These are phyloP conservation scores for Incumbomyces delicatus DNA, from an alignment of 2,329 filamentous ascomycete genomes.

Conservation along the genomic window DNA sequence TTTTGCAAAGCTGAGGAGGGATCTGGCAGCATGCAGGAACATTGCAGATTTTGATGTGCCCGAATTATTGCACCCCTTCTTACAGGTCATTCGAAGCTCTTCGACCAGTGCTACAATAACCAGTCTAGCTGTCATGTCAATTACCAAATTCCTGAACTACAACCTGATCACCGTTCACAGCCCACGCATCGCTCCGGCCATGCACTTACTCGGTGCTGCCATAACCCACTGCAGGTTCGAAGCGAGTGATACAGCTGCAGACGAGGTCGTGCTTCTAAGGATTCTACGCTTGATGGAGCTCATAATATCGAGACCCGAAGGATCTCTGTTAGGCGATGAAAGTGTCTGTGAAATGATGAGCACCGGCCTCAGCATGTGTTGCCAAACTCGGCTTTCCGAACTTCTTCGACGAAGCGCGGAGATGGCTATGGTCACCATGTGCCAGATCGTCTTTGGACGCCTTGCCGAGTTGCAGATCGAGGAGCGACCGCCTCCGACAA, in stretches of 20 bases:
- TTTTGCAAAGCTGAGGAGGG: constrained; percentile 79
- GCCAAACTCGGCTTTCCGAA: constrained; percentile 82
- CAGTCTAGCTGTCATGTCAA: constrained; percentile 81
- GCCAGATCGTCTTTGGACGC: constrained; percentile 92
- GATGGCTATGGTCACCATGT: constrained; percentile 95
- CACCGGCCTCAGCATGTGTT: constrained; percentile 92
- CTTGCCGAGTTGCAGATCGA: constrained; percentile 78
- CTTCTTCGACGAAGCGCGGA: constrained; percentile 84
- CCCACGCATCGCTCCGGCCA: constrained; percentile 78
- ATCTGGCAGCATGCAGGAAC: constrained; percentile 82
- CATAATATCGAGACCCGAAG: constrained; percentile 89
- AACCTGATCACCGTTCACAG: constrained; percentile 77
- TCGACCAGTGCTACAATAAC: constrained; percentile 95
- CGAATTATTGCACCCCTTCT: constrained; percentile 79
- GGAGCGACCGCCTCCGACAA: constrained; percentile 50
- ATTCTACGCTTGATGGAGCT: constrained; percentile 97
- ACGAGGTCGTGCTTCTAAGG: constrained; percentile 88
- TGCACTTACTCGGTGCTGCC: constrained; percentile 88
- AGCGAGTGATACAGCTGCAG: constrained; percentile 85
- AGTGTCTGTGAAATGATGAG: constrained; percentile 99
- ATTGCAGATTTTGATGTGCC: constrained; percentile 83
- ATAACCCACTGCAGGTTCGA: constrained; percentile 98
- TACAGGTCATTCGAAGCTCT: constrained; percentile 92
- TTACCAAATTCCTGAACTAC: constrained; percentile 95
- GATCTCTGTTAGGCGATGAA: constrained; percentile 89